Conservation (phyloP, 768 basidiomycete genomes). For the Termitomyces sp. region DNA sequence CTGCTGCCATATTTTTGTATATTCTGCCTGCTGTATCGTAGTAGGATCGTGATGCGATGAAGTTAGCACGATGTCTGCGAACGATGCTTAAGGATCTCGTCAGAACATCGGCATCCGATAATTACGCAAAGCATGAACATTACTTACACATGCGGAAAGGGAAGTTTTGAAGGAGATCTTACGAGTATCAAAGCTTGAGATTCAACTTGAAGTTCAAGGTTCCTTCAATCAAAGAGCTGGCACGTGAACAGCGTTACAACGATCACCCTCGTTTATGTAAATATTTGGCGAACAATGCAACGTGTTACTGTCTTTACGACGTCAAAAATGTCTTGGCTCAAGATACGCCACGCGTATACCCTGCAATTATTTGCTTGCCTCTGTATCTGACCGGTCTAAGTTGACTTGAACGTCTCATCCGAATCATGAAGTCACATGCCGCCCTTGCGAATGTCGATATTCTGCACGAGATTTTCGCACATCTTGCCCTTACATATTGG, state of each 20-base stretch:
- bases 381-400: not conserved
- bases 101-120: not conserved
- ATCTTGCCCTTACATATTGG: not conserved
- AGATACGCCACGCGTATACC: not conserved
- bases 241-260: too few relatives aligned
- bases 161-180: too few relatives aligned
- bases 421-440: not conserved
- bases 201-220: too few relatives aligned
- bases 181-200: too few relatives aligned
- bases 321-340: not conserved
- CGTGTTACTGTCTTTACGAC: too few relatives aligned
- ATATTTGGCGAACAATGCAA: too few relatives aligned
- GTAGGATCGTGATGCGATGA: not conserved
- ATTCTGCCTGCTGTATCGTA: not conserved
- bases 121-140: not conserved
- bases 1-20: not conserved
- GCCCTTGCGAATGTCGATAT: constrained; percentile 4
- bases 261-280: too few relatives aligned
- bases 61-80: not conserved
- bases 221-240: too few relatives aligned
- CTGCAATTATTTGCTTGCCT: not conserved
- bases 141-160: not conserved
- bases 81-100: not conserved
- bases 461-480: constrained; percentile 5
- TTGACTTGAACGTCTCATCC: too few relatives aligned